Evolutionary conservation across 108 stramenopile species (phyloP).

Genomic region (Nitzschia sp.): DNA sequence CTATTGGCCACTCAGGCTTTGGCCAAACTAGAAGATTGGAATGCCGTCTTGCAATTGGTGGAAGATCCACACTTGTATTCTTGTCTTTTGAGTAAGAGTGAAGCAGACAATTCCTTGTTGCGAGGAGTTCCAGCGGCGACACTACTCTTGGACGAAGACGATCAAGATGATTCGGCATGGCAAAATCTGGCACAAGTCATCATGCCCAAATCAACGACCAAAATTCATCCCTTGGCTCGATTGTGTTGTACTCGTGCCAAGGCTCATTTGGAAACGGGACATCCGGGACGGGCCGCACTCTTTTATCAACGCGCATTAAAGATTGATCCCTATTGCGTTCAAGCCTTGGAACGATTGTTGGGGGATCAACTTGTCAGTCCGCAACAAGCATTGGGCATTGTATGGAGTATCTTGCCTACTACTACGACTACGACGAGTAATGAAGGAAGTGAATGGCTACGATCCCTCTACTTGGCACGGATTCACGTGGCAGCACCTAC

Average conservation of each 20-base stretch:
- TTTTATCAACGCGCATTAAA: slow-evolving; percentile 64
- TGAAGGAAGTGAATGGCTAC: slow-evolving; percentile 52
- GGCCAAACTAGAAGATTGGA: slow-evolving; percentile 47
- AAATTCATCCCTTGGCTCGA: slow-evolving; percentile 71
- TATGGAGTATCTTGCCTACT: slow-evolving; percentile 22
- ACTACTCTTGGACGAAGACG: slow-evolving; percentile 26
- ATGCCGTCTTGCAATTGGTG: slow-evolving; percentile 37
- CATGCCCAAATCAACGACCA: not conserved
- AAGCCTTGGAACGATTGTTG: slow-evolving; percentile 65
- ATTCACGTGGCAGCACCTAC: slow-evolving; percentile 35
- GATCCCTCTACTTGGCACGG: slow-evolving; percentile 62
- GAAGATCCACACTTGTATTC: slow-evolving; percentile 41
- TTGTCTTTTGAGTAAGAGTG: not conserved
- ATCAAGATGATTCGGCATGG: slow-evolving; percentile 53
- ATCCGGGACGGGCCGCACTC: slow-evolving; percentile 63
- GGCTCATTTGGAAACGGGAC: slow-evolving; percentile 68
- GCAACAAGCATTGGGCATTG: slow-evolving; percentile 32
- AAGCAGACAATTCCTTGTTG: not conserved
- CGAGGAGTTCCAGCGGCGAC: not conserved
- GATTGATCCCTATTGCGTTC: slow-evolving; percentile 65
- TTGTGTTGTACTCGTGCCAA: slow-evolving; percentile 58
- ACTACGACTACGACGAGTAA: not conserved
- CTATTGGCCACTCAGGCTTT: slow-evolving; percentile 47
- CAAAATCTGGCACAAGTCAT: slow-evolving; percentile 10
- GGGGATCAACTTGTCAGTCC: slow-evolving; percentile 44